Evolutionary conservation across 164 flowering plant genomes (phyloP).

Genomic region (Cinnamomum chago): DNA sequence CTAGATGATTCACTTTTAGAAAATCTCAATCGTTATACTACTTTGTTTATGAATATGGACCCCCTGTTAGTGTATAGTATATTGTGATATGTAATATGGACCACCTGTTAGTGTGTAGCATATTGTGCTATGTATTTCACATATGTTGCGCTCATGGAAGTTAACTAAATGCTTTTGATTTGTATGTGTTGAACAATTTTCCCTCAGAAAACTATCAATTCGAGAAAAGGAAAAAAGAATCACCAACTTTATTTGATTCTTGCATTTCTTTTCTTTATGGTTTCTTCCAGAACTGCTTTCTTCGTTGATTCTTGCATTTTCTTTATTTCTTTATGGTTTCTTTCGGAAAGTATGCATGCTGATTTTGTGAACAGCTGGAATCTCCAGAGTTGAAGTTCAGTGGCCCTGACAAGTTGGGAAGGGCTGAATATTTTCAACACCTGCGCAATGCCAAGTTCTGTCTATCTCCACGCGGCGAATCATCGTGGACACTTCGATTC

Average conservation of each 20-base stretch:
- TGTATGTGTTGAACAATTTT: no score
- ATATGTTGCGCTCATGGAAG: no score
- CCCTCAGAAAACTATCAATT: no score
- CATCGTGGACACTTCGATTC: conserved; percentile 97
- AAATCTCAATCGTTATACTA: neutral
- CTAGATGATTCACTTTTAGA: neutral
- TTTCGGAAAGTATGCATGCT: conserved; percentile 19
- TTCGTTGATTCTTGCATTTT: neutral
- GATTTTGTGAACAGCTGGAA: conserved; percentile 80
- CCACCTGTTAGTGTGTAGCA: no score
- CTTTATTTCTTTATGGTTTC: neutral
- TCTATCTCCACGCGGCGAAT: conserved; percentile 97
- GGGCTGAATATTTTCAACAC: conserved; percentile 74
- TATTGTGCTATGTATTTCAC: no score
- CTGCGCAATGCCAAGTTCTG: conserved; percentile 93
- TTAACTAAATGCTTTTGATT: no score
- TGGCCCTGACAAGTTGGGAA: conserved; percentile 79
- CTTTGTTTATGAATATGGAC: neutral
- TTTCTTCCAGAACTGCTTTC: neutral
- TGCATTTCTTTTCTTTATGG: neutral
- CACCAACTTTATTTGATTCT: neutral
- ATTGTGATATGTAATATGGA: neutral
- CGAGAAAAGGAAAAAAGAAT: no score
- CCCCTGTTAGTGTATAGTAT: neutral
- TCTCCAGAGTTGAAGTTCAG: conserved; percentile 89